Evolutionary conservation across 23 red algal genomes (phyloP), one percentile per base, ranked within the genome.

Genomic region (Gracilaria domingensis): DNA sequence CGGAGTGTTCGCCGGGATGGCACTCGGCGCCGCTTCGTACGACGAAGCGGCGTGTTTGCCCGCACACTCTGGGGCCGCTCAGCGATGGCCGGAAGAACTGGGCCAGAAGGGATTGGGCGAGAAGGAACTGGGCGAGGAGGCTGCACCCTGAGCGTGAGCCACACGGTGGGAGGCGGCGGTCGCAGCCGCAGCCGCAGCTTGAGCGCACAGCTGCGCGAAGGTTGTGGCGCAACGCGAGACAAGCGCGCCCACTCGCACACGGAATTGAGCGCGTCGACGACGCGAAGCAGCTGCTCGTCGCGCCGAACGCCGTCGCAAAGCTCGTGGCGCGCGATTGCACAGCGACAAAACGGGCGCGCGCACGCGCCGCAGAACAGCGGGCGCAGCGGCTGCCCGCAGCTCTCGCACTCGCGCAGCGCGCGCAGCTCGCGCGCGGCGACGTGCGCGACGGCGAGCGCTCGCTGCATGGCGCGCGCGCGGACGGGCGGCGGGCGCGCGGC

Each of bases 381-480:
- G 40, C 18, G 72, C 17, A 51, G 23, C 39, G 72, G 40, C 1
- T 30, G 40, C 0, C 8, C 7, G 26, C 72, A 77, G 42, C n/a
- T 4, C 12, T 17, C 40, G 34, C 72, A 77, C 1, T 18, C 18
- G 21, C n/a, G 38, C 23, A 51, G 40, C 45, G 45, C 8, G 1
- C 16, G 30, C 12, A 50, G 40, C 6, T 8, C 13, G 21, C 50
- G 30, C 30, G 45, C 72, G 39, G 23, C 38, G 72, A 51, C 2
- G 16, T 29, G 40, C n/a, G 72, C 40, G 23, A 42, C 72, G 72
- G 72, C 35, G 39, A 77, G 38, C 30, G 34, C 72, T 25, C 45
- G 72, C 72, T 77, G 30, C 72, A 77, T 77, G 38, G 72, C 72
- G 72, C 35, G 14, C n/a, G 26, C 18, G 35, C 38, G 35, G 17